Evolutionary conservation across 768 basidiomycete species (phyloP).

Genomic region (Leccinum arenicola): DNA sequence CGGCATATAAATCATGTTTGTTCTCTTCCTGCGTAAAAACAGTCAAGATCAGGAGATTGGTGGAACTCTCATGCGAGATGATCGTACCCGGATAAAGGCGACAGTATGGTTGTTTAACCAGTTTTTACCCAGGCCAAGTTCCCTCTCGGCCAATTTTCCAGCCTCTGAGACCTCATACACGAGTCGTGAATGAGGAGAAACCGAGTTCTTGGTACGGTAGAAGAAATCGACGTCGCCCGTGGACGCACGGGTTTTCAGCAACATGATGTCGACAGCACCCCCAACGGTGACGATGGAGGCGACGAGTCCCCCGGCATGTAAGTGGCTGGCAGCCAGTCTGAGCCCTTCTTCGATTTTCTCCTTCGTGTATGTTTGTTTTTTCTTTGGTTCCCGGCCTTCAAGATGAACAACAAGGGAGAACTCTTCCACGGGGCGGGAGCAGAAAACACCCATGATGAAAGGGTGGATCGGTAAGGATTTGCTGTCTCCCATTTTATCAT

Average conservation of each 20-base stretch:
- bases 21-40: background rate
- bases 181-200: background rate
- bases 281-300: slow-evolving; percentile 7
- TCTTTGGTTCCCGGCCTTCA: background rate
- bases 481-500: background rate
- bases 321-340: background rate
- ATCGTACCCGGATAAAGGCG: slow-evolving; percentile 1
- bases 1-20: background rate
- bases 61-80: background rate
- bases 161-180: background rate
- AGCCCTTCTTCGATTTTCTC: slow-evolving; percentile 4
- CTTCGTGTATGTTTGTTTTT: slow-evolving; percentile 4
- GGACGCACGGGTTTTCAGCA: slow-evolving; percentile 4
- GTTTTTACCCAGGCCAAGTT: background rate
- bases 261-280: slow-evolving; percentile 8
- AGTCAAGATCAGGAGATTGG: background rate
- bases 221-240: slow-evolving; percentile 13
- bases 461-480: background rate
- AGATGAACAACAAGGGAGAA: background rate
- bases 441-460: background rate
- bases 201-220: slow-evolving; percentile 5
- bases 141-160: background rate
- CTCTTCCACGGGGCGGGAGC: background rate
- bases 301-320: background rate
- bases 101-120: slow-evolving; percentile 12